These are phyloP conservation scores for Macrolepiota albuminosa DNA, from an alignment of 768 basidiomycete species.

Conservation along the genomic window DNA sequence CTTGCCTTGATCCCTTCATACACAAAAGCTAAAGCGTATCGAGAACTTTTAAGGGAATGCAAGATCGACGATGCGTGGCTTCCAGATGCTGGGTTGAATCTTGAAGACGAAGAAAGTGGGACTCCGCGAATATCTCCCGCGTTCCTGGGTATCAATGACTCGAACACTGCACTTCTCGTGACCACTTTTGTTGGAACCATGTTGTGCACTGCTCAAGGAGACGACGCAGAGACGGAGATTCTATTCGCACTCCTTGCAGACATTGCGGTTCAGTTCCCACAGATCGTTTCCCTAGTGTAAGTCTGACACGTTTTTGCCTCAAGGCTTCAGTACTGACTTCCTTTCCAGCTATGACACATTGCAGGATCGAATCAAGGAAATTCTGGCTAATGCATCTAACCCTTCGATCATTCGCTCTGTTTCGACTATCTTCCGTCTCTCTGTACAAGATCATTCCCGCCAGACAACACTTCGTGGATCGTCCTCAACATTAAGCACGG, in stretches of 20 bases:
- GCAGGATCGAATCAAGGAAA: constrained; percentile 70
- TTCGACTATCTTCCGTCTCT: constrained; percentile 71
- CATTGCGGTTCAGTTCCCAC: constrained; percentile 62
- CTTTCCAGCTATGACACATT: constrained; percentile 63
- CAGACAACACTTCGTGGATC: constrained; percentile 45
- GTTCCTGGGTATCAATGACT: constrained; percentile 59
- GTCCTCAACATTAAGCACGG: constrained; percentile 57
- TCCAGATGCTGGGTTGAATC: constrained; percentile 33
- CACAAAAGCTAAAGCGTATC: constrained; percentile 50
- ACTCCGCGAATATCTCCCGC: constrained; percentile 52
- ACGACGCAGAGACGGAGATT: constrained; percentile 79
- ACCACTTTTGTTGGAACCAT: constrained; percentile 76
- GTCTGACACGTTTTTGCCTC: constrained; percentile 25
- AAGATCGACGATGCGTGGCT: constrained; percentile 44
- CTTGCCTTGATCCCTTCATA: constrained; percentile 72
- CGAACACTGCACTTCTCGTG: constrained; percentile 62
- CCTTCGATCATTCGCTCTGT: constrained; percentile 64
- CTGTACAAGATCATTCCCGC: constrained; percentile 50
- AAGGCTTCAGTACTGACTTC: constrained; percentile 10
- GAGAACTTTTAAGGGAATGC: constrained; percentile 59
- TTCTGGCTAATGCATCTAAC: constrained; percentile 68
- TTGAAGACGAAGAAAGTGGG: constrained; percentile 34
- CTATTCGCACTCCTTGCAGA: constrained; percentile 74
- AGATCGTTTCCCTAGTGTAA: constrained; percentile 68
- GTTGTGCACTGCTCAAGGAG: constrained; percentile 68